Conservation (phyloP, 2,329 filamentous ascomycete genomes). For the Penicillium sp. region DNA sequence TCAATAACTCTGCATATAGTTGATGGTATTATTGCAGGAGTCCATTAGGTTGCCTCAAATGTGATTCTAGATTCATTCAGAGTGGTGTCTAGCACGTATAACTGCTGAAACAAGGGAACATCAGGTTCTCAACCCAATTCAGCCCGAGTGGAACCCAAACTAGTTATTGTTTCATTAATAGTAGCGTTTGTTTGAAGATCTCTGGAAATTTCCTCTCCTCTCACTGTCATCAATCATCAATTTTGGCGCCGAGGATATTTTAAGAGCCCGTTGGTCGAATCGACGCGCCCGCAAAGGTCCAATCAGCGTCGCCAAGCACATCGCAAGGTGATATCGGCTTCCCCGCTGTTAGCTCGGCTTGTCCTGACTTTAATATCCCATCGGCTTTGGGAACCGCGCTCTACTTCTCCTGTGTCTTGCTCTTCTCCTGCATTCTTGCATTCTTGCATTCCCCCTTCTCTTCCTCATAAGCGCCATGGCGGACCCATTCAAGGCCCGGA, state of each 20-base stretch:
- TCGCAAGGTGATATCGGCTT: conserved; percentile 30
- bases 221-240: not conserved
- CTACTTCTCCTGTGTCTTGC: conserved; percentile 1
- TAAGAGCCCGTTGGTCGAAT: conserved; percentile 21
- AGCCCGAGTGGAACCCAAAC: conserved; percentile 20
- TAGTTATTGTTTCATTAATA: conserved; percentile 19
- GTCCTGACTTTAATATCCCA: conserved; percentile 16
- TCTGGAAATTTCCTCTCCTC: not conserved
- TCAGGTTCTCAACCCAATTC: conserved; percentile 5
- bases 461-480: conserved; percentile 47
- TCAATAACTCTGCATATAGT: conserved; percentile 9
- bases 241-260: conserved; percentile 21
- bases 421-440: conserved; percentile 6
- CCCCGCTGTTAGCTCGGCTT: conserved; percentile 28
- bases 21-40: not conserved
- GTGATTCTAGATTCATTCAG: not conserved
- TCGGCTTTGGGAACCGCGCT: conserved; percentile 14
- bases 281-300: conserved; percentile 26
- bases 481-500: conserved; percentile 65
- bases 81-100: not conserved
- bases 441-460: conserved; percentile 1
- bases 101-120: not conserved
- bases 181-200: conserved; percentile 9
- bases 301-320: conserved; percentile 31
- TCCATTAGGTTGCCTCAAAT: not conserved